Conservation (phyloP, 176 grass and related monocot genomes). For the Hordeum marinum region DNA sequence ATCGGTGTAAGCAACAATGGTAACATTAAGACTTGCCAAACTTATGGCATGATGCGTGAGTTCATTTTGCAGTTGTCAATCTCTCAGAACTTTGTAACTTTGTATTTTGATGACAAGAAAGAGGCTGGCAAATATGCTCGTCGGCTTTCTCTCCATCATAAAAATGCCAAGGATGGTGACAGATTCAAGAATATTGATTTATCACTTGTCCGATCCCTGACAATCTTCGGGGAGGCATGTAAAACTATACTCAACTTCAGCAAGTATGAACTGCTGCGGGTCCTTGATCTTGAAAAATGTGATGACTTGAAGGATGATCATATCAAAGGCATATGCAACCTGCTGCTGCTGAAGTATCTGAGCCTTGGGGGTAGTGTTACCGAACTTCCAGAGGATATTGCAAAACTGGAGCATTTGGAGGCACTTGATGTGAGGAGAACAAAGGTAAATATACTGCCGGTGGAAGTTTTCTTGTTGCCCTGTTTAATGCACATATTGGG, state of each 20-base stretch:
- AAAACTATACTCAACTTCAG: not conserved
- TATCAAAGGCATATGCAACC: too few species aligned
- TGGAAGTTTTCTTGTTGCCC: too few species aligned
- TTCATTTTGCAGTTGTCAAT: not conserved
- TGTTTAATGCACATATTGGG: too few species aligned
- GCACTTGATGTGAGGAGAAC: too few species aligned
- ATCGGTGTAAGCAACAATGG: not conserved
- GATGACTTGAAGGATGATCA: too few species aligned
- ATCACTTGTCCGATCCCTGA: not conserved
- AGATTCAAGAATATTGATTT: not conserved
- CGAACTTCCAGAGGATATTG: too few species aligned
- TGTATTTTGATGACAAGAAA: not conserved
- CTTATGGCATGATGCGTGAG: conserved; percentile 4
- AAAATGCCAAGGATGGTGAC: not conserved
- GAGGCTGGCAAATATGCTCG: not conserved
- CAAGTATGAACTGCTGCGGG: not conserved
- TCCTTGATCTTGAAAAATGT: not conserved
- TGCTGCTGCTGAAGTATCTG: too few species aligned
- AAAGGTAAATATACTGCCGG: too few species aligned
- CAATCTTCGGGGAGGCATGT: not conserved
- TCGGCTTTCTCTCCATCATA: not conserved
- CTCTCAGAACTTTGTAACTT: not conserved
- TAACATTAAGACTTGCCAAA: conserved; percentile 1
- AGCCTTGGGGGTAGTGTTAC: too few species aligned
- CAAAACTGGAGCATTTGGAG: too few species aligned